A percentile compares a stretch with the other conserved stretches of the same genome.
phyloP scores from a whole-genome alignment of 768 basidiomycete species.

The Mrakia blollopis region DNA sequence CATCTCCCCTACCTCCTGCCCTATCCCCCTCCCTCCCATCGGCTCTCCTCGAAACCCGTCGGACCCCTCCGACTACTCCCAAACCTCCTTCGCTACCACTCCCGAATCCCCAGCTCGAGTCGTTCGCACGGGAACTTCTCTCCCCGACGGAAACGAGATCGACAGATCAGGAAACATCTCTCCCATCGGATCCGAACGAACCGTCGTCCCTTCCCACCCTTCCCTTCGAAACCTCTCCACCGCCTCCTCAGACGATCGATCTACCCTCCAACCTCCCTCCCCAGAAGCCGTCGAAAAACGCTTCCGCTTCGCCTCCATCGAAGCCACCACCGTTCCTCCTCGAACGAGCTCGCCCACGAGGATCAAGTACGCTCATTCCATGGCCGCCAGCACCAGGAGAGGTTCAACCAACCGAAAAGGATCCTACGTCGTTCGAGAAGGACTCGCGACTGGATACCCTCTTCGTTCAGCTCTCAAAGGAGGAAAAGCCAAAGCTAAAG shows the following conservation, averaged over 20 bases:
- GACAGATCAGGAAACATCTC: neutral
- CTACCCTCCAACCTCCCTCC: neutral
- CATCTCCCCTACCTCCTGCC: slow-evolving; percentile 20
- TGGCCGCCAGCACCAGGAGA: slow-evolving; percentile 3
- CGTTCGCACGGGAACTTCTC: neutral
- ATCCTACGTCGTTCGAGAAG: slow-evolving; percentile 8
- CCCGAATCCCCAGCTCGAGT: neutral
- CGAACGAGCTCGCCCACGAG: neutral
- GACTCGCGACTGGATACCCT: slow-evolving; percentile 22
- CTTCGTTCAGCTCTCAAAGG: slow-evolving; percentile 28
- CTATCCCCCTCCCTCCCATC: slow-evolving; percentile 18
- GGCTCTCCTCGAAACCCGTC: slow-evolving; percentile 1
- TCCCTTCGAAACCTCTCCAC: neutral
- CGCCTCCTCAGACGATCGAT: neutral
- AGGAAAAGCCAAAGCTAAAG: slow-evolving; percentile 6
- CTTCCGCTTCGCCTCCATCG: slow-evolving; percentile 6
- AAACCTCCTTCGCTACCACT: neutral
- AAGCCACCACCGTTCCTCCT: neutral
- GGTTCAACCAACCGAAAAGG: neutral
- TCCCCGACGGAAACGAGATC: neutral
- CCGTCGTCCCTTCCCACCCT: neutral
- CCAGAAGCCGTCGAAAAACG: neutral
- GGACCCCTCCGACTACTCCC: slow-evolving; percentile 5
- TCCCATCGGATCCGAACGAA: slow-evolving; percentile 11
- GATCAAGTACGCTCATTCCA: slow-evolving; percentile 6